Base-by-base conservation (phyloP, 2,329 filamentous ascomycete genomes). In the Ceratocystiopsis sp. region DNA sequence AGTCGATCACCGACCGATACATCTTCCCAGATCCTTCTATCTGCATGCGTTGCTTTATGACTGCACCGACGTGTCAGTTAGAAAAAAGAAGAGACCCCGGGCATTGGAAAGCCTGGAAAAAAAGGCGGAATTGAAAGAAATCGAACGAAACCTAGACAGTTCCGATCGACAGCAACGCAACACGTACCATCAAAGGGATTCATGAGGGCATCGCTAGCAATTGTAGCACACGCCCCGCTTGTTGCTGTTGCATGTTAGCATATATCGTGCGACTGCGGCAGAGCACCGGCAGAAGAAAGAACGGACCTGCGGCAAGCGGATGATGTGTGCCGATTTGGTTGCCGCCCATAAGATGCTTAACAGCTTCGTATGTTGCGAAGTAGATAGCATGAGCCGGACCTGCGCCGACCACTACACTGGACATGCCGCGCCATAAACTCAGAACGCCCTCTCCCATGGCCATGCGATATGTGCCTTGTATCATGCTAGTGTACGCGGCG, bases 41-140 rank as follows among this genome's bases (percentile, higher is more conserved):
- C 62, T 98, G 91, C 91, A 98, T 98, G 54, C 91, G 84, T 62
- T 98, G 91, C 66, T 98, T 98, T 68, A 98, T 94, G 48, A 98
- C 91, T 95, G 55, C 43, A 36, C 7, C 9, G 5, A 29, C 7
- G 25, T 8, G 10, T 11, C 41, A 16, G 29, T 36, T 35, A 35
- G 43, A 40, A 11, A 29, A 29, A 29, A 29, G 10, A 29, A 29
- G 25, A 2, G 25, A 11, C 25, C 11, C 21, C 2, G 25, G 12
- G 7, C 14, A 25, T n/a, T 17, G 16, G 16, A 7, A n/a, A 21
- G 19, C 19, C 19, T 7, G 19, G n/a, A n/a, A 21, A 7, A 7
- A 21, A 7, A 21, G 19, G 19, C 19, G 4, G 19, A 9, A 10
- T 4, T 7, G 5, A 32, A 13, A 32, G 15, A 19, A 21, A 40